Evolutionary conservation across 306 rosid genomes (phyloP), one percentile per base, ranked within the genome.

Genomic region (Quercus mongolica): DNA sequence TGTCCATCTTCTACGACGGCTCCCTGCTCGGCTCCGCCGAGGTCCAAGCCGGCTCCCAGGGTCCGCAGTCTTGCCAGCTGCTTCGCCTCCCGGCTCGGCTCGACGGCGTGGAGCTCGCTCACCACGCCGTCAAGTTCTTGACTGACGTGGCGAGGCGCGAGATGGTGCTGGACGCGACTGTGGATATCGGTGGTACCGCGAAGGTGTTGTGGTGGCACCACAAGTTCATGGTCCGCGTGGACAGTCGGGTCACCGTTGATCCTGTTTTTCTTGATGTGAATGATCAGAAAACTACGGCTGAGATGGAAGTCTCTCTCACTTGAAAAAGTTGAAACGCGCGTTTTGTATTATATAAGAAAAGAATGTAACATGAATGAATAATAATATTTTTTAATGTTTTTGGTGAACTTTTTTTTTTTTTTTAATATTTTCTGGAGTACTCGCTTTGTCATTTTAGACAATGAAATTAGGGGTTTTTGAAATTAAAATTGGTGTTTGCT

Each of bases 1-100:
- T 94, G 97, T 92, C 98, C 63, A 94, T 94, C 68, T 92, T 74
- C 88, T 94, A 94, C 90, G 68, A 82, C 2, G 98, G 92, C 3
- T 87, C 92, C 1, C 92, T 92, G 30, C 93, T 94, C 44, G 98
- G 98, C 23, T 86, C 98, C 0, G 97, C 98, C 56, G 74, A 78
- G 12, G 91, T 94, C 1, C 65, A 84, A 6, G 94, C 97, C 71
- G 97, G 97, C 6, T 92, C 95, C 0, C 98, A 94, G 82, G 74
- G 87, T 0, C 74, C 97, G 0, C 81, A 86, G 52, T 94, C 97
- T 10, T 91, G 94, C 74, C 88, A 92, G 90, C 64, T 87, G 13
- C 88, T 92, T 69, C 91, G 85, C 3, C 93, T 94, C 8, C 94
- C 94, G 2, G 92, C 98, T 2, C 89, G 89, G 21, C 94, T 94